A percentile compares a stretch with the other conserved stretches of the same genome.
Conservation (phyloP, 73 alveolate genomes). For the Durusdinium trenchii region DNA sequence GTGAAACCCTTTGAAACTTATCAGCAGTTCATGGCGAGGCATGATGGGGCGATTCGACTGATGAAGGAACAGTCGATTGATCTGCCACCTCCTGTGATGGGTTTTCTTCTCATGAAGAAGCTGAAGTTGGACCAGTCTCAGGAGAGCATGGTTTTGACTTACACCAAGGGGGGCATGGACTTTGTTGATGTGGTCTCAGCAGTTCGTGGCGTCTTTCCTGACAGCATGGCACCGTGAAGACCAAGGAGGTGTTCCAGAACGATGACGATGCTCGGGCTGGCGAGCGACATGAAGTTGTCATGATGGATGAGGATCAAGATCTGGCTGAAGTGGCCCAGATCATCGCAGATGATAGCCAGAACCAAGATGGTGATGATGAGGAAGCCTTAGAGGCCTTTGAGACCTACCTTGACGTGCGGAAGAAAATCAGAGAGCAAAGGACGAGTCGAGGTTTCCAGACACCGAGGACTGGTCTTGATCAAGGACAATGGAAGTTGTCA, state of each 20-base stretch:
- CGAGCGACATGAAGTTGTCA: background rate
- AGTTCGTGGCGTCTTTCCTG: background rate
- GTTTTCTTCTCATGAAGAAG: conserved; percentile 20
- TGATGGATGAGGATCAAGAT: background rate
- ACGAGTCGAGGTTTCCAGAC: background rate
- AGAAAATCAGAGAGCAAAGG: background rate
- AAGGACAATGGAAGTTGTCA: background rate
- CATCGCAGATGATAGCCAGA: conserved; percentile 7
- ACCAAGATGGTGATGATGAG: background rate
- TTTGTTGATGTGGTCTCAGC: background rate
- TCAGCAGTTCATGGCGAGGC: background rate
- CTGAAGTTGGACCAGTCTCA: background rate
- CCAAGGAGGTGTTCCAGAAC: background rate
- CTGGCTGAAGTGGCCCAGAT: background rate
- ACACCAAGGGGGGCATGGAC: background rate
- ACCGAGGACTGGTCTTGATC: background rate
- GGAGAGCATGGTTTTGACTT: conserved; percentile 26
- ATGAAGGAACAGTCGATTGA: conserved; percentile 19
- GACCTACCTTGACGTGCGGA: background rate
- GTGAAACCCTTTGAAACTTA: conserved; percentile 3
- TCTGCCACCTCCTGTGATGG: background rate
- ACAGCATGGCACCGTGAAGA: background rate
- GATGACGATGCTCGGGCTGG: background rate
- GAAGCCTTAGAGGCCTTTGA: conserved; percentile 50
- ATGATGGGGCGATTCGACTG: background rate